Conservation (phyloP, 2,329 filamentous ascomycete species). For the Exophiala viscosa region DNA sequence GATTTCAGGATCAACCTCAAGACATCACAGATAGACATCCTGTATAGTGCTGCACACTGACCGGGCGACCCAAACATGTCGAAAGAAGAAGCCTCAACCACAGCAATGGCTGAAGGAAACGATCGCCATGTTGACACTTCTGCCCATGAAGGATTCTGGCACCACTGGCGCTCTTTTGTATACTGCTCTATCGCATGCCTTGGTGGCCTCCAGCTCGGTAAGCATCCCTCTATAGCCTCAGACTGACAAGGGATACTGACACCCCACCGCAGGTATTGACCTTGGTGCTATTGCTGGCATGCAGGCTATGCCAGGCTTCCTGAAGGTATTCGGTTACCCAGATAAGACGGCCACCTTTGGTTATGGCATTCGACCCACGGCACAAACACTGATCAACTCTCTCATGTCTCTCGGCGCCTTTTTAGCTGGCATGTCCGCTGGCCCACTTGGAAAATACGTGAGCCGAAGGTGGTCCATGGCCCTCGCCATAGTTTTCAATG, state of each 20-base stretch:
- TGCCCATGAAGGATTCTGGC: not conserved
- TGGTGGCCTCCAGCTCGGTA: not conserved
- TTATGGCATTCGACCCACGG: constrained; percentile 35
- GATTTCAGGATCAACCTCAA: not conserved
- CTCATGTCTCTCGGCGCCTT: constrained; percentile 46
- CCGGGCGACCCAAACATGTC: not conserved
- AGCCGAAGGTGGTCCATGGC: constrained; percentile 45
- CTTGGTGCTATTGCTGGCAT: constrained; percentile 7
- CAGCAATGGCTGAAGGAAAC: not conserved
- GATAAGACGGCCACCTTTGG: constrained; percentile 33
- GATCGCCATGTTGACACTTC: not conserved
- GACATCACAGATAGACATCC: not conserved
- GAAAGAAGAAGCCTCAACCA: not conserved
- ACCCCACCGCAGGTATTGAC: not conserved
- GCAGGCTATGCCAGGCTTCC: constrained; percentile 46
- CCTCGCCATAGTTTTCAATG: constrained; percentile 48
- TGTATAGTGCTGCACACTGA: not conserved
- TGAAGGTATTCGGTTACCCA: constrained; percentile 48
- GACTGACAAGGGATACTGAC: not conserved
- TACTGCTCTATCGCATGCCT: not conserved
- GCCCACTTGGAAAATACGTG: constrained; percentile 37
- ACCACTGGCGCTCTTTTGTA: not conserved
- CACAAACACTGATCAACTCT: constrained; percentile 50
- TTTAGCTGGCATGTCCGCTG: constrained; percentile 36
- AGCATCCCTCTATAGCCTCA: not conserved